Conservation (phyloP, 2,329 filamentous ascomycete species). For the Knufia fluminis region DNA sequence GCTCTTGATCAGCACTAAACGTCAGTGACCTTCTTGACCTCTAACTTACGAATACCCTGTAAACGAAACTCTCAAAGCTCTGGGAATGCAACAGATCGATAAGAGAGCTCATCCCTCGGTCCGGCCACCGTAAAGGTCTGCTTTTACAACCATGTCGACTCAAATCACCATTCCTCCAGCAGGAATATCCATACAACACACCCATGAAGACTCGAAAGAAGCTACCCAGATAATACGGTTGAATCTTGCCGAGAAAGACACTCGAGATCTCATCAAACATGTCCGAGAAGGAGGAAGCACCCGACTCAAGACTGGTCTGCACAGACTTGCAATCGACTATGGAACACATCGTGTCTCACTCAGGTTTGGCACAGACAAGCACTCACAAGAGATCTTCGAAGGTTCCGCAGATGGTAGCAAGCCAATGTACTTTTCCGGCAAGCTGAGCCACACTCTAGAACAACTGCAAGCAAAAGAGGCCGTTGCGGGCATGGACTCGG, state of each 20-base stretch:
- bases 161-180: constrained; percentile 17
- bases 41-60: neutral
- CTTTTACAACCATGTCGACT: constrained; percentile 14
- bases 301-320: constrained; percentile 37
- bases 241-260: constrained; percentile 35
- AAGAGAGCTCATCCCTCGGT: constrained; percentile 2
- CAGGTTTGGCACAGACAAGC: constrained; percentile 43
- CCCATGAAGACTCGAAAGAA: constrained; percentile 19
- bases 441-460: constrained; percentile 49
- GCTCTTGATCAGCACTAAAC: constrained; percentile 8
- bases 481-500: constrained; percentile 49
- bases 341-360: constrained; percentile 49
- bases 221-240: constrained; percentile 39
- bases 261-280: constrained; percentile 38
- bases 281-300: constrained; percentile 35
- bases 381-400: constrained; percentile 51
- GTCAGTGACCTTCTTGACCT: neutral
- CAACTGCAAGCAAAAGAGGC: constrained; percentile 47
- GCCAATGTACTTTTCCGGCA: constrained; percentile 46
- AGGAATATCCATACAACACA: constrained; percentile 12
- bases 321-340: constrained; percentile 47
- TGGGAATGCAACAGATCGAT: constrained; percentile 6
- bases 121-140: constrained; percentile 8
- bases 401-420: constrained; percentile 32
- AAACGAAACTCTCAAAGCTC: neutral